Base-by-base conservation (phyloP, 768 basidiomycete genomes). In the Pleurotus tuoliensis region DNA sequence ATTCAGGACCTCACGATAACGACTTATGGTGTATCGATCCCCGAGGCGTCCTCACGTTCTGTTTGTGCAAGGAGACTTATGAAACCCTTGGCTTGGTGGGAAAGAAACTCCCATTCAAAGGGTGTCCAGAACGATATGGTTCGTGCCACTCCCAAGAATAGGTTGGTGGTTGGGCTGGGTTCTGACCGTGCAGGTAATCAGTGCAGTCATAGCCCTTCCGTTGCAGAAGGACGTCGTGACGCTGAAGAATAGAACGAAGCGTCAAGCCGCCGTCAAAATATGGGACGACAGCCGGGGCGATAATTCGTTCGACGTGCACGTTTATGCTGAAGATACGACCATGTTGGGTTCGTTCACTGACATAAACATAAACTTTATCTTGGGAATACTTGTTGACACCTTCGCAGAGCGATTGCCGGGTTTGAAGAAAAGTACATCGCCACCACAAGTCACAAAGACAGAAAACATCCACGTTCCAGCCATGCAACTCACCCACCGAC, bases 1-100 rank as follows among this genome's bases (percentile, higher is more conserved):
- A 73, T 25, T 64, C 66, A 7, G 37, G 41, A 53, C n/a, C 46
- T 66, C 57, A 57, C 64, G 64, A 63, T 4, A 80, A 83, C 27
- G 87, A 88, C 58, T 76, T 75, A 2, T 91, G 90, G 89, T 87
- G 85, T 62, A 73, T 89, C 55, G 87, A 90, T 62, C 73, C 77
- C 2, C 79, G 84, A 15, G 83, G 84, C 3, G 61, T 83, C 44
- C 67, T 90, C 57, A 83, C 83, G 0, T 65, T 89, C 16, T 80
- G 73, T 22, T 73, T 84, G 4, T 73, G 74, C 43, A 84, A 83
- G 65, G 71, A 72, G 15, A 81, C 82, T 0, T 89, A 89, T 64
- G 78, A 87, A 60, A 68, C 69, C 5, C 74, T 89, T 6, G 87
- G 88, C 1, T 62, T 89, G 13, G 73, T 81, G 0, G 88, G 90